These are phyloP conservation scores for Neurospora sp. DNA, from an alignment of 2,329 filamentous ascomycete genomes.

Conservation along the genomic window DNA sequence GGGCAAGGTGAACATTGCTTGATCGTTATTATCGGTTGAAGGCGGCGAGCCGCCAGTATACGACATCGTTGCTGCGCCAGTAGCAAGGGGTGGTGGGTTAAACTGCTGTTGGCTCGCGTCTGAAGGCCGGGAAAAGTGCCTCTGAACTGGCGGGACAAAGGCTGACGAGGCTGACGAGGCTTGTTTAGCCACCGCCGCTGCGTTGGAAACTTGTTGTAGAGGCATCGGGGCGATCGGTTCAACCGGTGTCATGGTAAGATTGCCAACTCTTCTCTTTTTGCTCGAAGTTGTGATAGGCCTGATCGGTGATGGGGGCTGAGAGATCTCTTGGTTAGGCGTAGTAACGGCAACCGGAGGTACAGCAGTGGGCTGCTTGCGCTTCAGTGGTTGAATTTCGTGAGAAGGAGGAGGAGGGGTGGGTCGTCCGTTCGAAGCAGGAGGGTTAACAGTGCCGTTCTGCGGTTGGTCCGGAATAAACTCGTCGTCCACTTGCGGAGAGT, in stretches of 20 bases:
- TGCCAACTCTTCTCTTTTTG: slow-evolving; percentile 77
- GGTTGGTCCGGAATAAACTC: not conserved
- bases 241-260: slow-evolving; percentile 57
- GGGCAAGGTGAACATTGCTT: not conserved
- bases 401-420: slow-evolving; percentile 3
- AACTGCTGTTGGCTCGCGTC: not conserved
- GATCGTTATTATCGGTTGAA: not conserved
- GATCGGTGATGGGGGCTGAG: slow-evolving; percentile 63
- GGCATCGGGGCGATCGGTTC: slow-evolving; percentile 64
- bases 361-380: not conserved
- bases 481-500: slow-evolving; percentile 22
- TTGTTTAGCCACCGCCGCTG: not conserved
- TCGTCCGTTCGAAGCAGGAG: slow-evolving; percentile 15
- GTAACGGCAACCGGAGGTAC: not conserved
- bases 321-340: slow-evolving; percentile 36
- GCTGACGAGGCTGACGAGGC: not conserved
- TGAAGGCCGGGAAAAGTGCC: not conserved
- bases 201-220: slow-evolving; percentile 52
- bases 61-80: not conserved
- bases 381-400: slow-evolving; percentile 4
- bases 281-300: slow-evolving; percentile 53
- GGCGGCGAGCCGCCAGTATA: not conserved
- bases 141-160: not conserved
- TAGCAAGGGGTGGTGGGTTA: not conserved
- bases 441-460: slow-evolving; percentile 6